These are phyloP conservation scores for Seiridium unicorne DNA, from an alignment of 2,329 filamentous ascomycete genomes.

Conservation along the genomic window DNA sequence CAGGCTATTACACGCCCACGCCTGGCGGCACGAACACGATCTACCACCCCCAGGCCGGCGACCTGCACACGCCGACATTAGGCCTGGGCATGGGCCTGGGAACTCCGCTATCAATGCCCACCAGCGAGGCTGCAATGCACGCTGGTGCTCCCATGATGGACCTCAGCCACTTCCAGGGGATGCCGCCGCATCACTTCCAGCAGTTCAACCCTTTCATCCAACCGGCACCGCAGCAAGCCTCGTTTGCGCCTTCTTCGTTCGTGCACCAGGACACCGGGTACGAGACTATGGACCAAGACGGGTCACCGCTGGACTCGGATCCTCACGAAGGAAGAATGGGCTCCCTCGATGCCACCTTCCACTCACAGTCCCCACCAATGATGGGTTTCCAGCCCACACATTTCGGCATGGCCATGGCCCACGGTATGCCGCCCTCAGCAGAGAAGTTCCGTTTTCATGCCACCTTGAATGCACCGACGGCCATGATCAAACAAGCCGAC, in stretches of 20 bases:
- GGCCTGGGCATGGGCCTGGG: conserved; percentile 73
- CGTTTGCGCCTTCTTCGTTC: conserved; percentile 78
- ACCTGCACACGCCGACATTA: conserved; percentile 80
- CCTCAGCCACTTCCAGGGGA: conserved; percentile 63
- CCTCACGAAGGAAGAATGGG: conserved; percentile 49
- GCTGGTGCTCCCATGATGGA: conserved; percentile 59
- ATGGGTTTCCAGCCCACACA: conserved; percentile 55
- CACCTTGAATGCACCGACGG: conserved; percentile 88
- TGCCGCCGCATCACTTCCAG: conserved; percentile 52
- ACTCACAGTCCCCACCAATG: conserved; percentile 58
- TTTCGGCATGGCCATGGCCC: conserved; percentile 43
- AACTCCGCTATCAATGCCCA: conserved; percentile 78
- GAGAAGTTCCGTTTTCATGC: conserved; percentile 87
- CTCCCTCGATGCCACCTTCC: conserved; percentile 60
- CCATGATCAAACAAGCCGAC: conserved; percentile 86
- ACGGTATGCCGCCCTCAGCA: conserved; percentile 49
- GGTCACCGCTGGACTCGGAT: conserved; percentile 62
- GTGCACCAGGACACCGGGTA: conserved; percentile 78
- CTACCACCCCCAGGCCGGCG: conserved; percentile 80
- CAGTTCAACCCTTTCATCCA: conserved; percentile 72
- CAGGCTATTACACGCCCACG: conserved; percentile 86
- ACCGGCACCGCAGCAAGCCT: conserved; percentile 50
- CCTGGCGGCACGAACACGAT: conserved; percentile 77
- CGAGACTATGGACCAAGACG: conserved; percentile 75
- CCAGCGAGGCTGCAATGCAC: conserved; percentile 64